Evolutionary conservation across 2,329 filamentous ascomycete species (phyloP).

Genomic region (Cryphonectria japonica): DNA sequence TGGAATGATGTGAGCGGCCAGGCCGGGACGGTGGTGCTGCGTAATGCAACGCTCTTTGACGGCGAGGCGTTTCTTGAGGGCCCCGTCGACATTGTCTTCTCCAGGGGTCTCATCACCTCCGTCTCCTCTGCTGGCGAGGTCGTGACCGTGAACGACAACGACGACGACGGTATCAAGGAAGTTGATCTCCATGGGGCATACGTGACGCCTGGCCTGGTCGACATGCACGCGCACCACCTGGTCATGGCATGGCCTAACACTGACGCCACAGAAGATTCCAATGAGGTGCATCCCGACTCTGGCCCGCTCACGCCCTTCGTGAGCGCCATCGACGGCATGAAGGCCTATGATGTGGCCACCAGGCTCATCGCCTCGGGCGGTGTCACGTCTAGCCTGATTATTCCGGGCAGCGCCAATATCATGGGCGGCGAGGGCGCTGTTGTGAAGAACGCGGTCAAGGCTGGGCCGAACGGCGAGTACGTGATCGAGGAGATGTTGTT

Average conservation of each 20-base stretch:
- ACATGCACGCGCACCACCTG: slow-evolving; percentile 51
- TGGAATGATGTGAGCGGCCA: slow-evolving; percentile 46
- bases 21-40: slow-evolving; percentile 41
- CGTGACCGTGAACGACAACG: background rate
- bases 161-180: slow-evolving; percentile 29
- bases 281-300: slow-evolving; percentile 40
- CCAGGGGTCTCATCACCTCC: slow-evolving; percentile 43
- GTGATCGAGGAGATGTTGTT: slow-evolving; percentile 48
- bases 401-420: slow-evolving; percentile 49
- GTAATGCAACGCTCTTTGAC: slow-evolving; percentile 49
- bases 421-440: slow-evolving; percentile 49
- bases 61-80: slow-evolving; percentile 41
- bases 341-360: slow-evolving; percentile 45
- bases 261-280: slow-evolving; percentile 40
- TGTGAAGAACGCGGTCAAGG: slow-evolving; percentile 45
- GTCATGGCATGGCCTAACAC: slow-evolving; percentile 39
- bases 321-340: slow-evolving; percentile 45
- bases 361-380: slow-evolving; percentile 47
- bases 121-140: slow-evolving; percentile 33
- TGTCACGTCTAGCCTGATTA: slow-evolving; percentile 49
- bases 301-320: slow-evolving; percentile 45
- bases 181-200: slow-evolving; percentile 42
- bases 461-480: slow-evolving; percentile 42
- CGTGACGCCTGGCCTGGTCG: slow-evolving; percentile 49
- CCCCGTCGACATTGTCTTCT: slow-evolving; percentile 44